Evolutionary conservation across 1,139 yeast species (phyloP).

Genomic region (Wickerhamiella pararugosa): DNA sequence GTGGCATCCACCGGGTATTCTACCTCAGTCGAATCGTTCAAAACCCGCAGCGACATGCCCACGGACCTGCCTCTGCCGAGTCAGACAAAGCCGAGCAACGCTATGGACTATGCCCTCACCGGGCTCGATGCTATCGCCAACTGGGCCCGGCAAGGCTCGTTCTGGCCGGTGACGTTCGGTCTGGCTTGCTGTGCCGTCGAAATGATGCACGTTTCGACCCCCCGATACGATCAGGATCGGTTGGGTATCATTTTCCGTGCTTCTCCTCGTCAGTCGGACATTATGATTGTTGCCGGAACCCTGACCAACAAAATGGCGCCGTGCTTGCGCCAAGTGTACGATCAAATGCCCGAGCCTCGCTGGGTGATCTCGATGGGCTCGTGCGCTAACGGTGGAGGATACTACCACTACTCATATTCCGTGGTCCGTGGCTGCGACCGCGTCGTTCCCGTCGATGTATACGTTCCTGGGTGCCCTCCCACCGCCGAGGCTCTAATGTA

Average conservation of each 20-base stretch:
- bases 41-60: slow-evolving; percentile 23
- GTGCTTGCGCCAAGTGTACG: slow-evolving; percentile 82
- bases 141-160: slow-evolving; percentile 87
- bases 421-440: slow-evolving; percentile 88
- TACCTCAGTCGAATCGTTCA: slow-evolving; percentile 3
- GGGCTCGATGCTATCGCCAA: slow-evolving; percentile 70
- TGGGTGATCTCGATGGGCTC: slow-evolving; percentile 88
- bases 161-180: slow-evolving; percentile 92
- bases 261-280: slow-evolving; percentile 86
- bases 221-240: slow-evolving; percentile 87
- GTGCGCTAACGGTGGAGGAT: slow-evolving; percentile 91
- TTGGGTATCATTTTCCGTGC: slow-evolving; percentile 90
- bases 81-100: slow-evolving; percentile 37
- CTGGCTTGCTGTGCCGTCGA: slow-evolving; percentile 89
- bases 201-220: slow-evolving; percentile 91
- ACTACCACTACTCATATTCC: slow-evolving; percentile 78
- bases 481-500: slow-evolving; percentile 84
- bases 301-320: slow-evolving; percentile 91
- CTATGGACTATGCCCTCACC: slow-evolving; percentile 74
- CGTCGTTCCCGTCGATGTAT: slow-evolving; percentile 76
- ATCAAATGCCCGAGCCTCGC: slow-evolving; percentile 89
- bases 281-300: slow-evolving; percentile 88
- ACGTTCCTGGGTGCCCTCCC: slow-evolving; percentile 91
- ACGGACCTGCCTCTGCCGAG: slow-evolving; percentile 40
- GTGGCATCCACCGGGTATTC: too few species aligned